phyloP scores from a whole-genome alignment of 2,329 filamentous ascomycete genomes.

The Rhexocercosporidium sp. region DNA sequence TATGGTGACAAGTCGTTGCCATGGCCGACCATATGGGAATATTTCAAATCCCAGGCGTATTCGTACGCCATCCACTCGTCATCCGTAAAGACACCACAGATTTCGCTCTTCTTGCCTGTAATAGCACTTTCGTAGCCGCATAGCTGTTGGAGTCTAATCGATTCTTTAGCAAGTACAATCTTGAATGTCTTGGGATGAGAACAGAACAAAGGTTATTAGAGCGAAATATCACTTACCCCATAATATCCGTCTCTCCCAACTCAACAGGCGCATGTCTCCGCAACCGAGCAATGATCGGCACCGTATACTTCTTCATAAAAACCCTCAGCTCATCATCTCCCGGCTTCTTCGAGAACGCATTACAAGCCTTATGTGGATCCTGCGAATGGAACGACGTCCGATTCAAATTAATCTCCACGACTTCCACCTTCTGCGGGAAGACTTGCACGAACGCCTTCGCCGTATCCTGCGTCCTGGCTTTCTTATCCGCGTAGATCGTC shows the following conservation, averaged over 20 bases:
- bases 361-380: constrained; percentile 59
- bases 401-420: constrained; percentile 53
- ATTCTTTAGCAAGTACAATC: too few species aligned
- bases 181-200: too few species aligned
- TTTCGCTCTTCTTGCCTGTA: constrained; percentile 61
- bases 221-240: constrained; percentile 49
- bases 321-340: constrained; percentile 32
- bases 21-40: constrained; percentile 70
- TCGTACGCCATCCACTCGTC: constrained; percentile 72
- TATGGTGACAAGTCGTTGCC: constrained; percentile 61
- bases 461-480: constrained; percentile 40
- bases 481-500: constrained; percentile 40
- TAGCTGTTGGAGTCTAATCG: constrained; percentile 67
- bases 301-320: constrained; percentile 61
- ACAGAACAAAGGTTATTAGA: too few species aligned
- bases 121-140: constrained; percentile 72
- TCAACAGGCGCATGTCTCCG: constrained; percentile 61
- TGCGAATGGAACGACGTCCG: constrained; percentile 50
- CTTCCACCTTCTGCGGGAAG: constrained; percentile 38
- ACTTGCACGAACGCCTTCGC: constrained; percentile 36
- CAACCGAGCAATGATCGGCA: constrained; percentile 63
- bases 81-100: constrained; percentile 64
- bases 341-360: constrained; percentile 51
- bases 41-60: constrained; percentile 67
- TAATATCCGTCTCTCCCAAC: constrained; percentile 66